Conservation (phyloP, 257 asterid species). For the Solanum microdontum region DNA sequence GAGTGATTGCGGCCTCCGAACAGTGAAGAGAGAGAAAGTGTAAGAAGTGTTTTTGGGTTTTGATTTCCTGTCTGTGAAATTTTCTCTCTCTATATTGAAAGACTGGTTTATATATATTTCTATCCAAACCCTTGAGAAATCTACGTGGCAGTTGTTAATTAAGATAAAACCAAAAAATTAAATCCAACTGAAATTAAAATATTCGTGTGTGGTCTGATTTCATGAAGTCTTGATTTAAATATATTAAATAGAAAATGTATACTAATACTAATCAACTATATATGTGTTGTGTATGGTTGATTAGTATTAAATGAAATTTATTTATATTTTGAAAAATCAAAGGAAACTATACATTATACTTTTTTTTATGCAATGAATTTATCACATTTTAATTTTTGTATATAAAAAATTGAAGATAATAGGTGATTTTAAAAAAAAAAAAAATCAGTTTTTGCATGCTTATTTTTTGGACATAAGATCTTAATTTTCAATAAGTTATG, state of each 20-base stretch:
- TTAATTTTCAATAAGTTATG: not conserved
- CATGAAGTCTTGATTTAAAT: not conserved
- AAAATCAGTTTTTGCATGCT: not conserved
- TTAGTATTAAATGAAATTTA: not conserved
- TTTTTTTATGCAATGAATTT: not conserved
- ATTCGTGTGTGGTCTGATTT: not conserved
- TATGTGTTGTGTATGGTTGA: not conserved
- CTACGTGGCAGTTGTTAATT: not conserved
- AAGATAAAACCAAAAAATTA: not conserved
- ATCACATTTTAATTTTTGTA: not conserved
- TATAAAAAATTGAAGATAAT: not conserved
- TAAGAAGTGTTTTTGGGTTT: not conserved
- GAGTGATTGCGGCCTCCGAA: not conserved
- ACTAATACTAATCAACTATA: too few relatives aligned
- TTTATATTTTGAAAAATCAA: not conserved
- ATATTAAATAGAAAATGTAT: not conserved
- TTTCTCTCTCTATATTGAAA: not conserved
- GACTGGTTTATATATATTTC: not conserved
- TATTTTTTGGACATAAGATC: not conserved
- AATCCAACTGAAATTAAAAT: not conserved
- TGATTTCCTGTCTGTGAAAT: not conserved
- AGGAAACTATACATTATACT: not conserved
- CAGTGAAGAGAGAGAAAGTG: not conserved
- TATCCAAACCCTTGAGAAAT: not conserved
- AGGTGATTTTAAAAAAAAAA: not conserved